Evolutionary conservation across 192 early-diverging fungal species (phyloP), one percentile per base, ranked within the genome.

Genomic region (Linderina pennispora): DNA sequence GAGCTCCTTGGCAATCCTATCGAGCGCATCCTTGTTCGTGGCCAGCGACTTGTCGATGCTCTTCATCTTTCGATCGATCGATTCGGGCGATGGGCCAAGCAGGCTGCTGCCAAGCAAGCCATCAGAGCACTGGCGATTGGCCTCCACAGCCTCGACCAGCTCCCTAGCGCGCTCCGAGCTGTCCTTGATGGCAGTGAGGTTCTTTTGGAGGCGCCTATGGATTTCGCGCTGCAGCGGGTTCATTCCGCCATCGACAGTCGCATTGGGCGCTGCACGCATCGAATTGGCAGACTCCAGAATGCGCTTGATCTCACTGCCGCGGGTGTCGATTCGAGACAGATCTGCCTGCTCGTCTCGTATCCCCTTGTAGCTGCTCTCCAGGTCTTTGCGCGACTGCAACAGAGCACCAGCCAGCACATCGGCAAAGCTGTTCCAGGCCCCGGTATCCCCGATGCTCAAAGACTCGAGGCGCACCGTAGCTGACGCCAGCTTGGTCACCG

Each of bases 1-100:
- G 23, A 70, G 23, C 2, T 48, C 22, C 13, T 20, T 33, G n/a
- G 66, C 48, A 2, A 79, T 36, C 24, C 54, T 44, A 21, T 74
- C 66, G 3, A 79, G 65, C 40, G 67, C 75, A 32, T 32, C 37
- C 50, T 73, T 76, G 23, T 68, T 60, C 38, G 68, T 52, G n/a
- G 43, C 37, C 36, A 77, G 45, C 1, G 65, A 54, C 23, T 49
- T 23, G 36, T 48, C 48, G 35, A 69, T 59, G 32, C 75, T 64
- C 45, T 53, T 41, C 26, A 80, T 58, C 20, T 58, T 55, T 28
- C 75, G 75, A 36, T 71, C 71, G 24, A 77, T 59, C 15, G 58
- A 66, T 21, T 76, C 33, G 6, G 40, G 38, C 74, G 6, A 63
- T 22, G 4, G 65, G 61, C 2, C 70, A 67, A 4, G 53, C 50